Conservation (phyloP, 495 filamentous ascomycete genomes). For the Hypoxylon lenormandii region DNA sequence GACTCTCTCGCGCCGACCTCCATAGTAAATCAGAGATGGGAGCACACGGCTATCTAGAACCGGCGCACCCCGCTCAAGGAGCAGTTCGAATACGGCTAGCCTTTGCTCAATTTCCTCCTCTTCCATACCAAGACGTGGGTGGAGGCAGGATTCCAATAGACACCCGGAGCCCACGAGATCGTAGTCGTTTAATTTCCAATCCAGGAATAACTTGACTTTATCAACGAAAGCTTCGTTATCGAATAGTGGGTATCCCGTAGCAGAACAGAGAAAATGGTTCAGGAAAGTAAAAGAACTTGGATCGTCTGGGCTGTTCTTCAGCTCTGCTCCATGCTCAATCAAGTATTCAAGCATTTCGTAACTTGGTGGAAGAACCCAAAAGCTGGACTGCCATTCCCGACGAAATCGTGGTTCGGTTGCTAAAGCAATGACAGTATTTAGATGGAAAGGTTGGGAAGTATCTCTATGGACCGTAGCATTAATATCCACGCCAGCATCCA, state of each 20-base stretch:
- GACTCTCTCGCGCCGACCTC: slow-evolving; percentile 12
- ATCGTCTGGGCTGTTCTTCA: slow-evolving; percentile 21
- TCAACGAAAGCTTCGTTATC: not conserved
- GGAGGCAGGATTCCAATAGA: slow-evolving; percentile 15
- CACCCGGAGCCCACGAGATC: slow-evolving; percentile 1
- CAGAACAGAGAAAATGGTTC: slow-evolving; percentile 2
- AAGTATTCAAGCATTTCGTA: slow-evolving; percentile 31
- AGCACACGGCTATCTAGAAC: slow-evolving; percentile 1
- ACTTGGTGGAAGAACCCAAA: slow-evolving; percentile 1
- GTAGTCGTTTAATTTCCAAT: not conserved
- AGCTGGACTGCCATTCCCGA: not conserved
- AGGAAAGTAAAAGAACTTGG: slow-evolving; percentile 17
- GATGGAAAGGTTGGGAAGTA: too few relatives aligned
- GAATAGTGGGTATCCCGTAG: not conserved
- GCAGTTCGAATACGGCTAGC: slow-evolving; percentile 5
- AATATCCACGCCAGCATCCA: slow-evolving; percentile 37
- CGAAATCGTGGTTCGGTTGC: not conserved
- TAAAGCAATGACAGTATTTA: slow-evolving; percentile 19
- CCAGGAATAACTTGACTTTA: slow-evolving; percentile 3
- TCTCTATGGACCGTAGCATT: slow-evolving; percentile 28
- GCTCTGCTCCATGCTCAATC: slow-evolving; percentile 24
- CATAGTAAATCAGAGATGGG: slow-evolving; percentile 5
- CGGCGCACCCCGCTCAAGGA: slow-evolving; percentile 5
- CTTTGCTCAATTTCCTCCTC: not conserved
- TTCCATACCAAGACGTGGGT: not conserved